Base-by-base conservation (phyloP, 192 early-diverging fungal genomes). In the Cetraspora pellucida region DNA sequence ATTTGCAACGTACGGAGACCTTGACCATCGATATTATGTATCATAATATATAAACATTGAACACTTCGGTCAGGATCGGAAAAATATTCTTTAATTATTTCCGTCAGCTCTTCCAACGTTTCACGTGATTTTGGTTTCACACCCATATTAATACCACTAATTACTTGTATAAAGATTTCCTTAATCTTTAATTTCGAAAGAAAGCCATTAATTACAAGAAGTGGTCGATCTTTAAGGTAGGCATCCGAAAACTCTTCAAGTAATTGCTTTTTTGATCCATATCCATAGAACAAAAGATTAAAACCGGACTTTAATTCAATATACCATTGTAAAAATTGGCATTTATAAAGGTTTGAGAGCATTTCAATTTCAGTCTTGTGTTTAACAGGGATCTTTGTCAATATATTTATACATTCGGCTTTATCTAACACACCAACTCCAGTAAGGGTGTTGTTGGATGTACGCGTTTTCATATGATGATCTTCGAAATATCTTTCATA, bases 231-330 rank as follows among this genome's bases (percentile, higher is more conserved):
- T 0, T 77, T 81, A 11, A 91, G 79, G 21, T 83, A 52, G 6
- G 85, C 76, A 0, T 80, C 81, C 5, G 90, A 92, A 84, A 99
- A 96, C 47, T 85, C 72, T 59, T 88, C 92, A 46, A 98, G 78
- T n/a, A 99, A 72, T 6, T 82, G 81, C 6, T 91, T 89, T 80
- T 99, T 99, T 11, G 96, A 97, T 0, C 97, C 97, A 78, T 91
- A 97, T 0, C 97, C 97, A 78, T 95, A 97, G 55, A 97, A 92
- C 1, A 96, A 75, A 8, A 99, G 82, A 75, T 93, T 97, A 80
- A 96, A 99, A 0, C 94, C 95, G 14, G 85, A 84, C 4, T 77
- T 64, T 6, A 98, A 82, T 78, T 98, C 94, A 86, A 95, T 95
- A 61, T 81, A 85, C 96, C 96, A 99, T 77, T 99, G 95, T 1